Base-by-base conservation (phyloP, 176 grass and related monocot genomes). In the Cenchrus fungigraminus region DNA sequence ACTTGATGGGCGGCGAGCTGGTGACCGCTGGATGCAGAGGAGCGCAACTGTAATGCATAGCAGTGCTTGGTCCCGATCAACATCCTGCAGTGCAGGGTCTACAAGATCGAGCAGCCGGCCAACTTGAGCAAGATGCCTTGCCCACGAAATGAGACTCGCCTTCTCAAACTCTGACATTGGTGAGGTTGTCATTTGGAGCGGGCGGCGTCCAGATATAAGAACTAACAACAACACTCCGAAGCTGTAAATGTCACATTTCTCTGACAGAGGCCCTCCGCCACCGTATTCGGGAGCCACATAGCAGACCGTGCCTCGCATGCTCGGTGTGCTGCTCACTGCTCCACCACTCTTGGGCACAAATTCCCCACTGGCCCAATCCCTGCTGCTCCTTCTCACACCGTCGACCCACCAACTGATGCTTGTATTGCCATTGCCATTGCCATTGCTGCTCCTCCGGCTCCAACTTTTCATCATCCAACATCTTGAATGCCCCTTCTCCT, bases 201-300 rank as follows among this genome's bases (percentile, higher is more conserved):
- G 97, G 61, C 97, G 88, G 59, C 97, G 88, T 54, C 97, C 97
- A 64, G 97, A 96, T 55, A 99, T 89, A 50, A 96, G 89, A 84
- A 99, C 97, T 73, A 96, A 70, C 40, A 99, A 60, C 68, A 99
- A 60, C 34, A 99, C 93, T 56, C 97, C 97, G 14, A 92, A 99
- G 61, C 97, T 99, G 66, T 99, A 99, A 67, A 99, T 95, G 79
- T 99, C 97, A 51, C 97, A 99, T 80, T 99, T 99, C 67, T 96
- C 97, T 34, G 93, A 99, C 76, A 96, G 86, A 49, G 88, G 90
- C 20, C 91, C 93, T 10, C 97, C 94, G 0, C 93, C 89, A 47
- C 91, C 90, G 0, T 94, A 92, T 73, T 99, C 97, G 17, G 97
- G 97, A 58, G 97, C 97, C 34, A 94, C 97, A 87, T 99, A 99